These are phyloP conservation scores for Kluyveromyces dobzhanskii DNA, from an alignment of 805 yeast species.

Conservation along the genomic window DNA sequence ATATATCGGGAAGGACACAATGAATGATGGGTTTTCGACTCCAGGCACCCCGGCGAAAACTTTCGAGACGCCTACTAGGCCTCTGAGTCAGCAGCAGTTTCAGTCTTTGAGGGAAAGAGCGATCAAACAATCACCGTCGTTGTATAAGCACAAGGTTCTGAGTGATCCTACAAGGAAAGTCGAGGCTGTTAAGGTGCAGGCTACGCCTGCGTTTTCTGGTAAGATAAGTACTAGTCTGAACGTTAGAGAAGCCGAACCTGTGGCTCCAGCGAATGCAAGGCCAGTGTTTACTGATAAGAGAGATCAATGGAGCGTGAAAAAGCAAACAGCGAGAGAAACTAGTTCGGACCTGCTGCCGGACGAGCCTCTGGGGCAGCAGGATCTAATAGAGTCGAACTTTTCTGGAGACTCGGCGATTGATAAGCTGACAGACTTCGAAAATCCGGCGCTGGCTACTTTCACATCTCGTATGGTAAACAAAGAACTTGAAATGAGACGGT, in stretches of 20 bases:
- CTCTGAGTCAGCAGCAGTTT: constrained; percentile 17
- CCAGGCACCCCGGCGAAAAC: constrained; percentile 7
- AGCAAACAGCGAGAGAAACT: neutral
- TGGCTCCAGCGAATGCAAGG: neutral
- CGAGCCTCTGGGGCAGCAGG: neutral
- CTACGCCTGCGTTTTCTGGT: neutral
- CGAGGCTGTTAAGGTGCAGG: neutral
- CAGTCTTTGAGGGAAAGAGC: constrained; percentile 15
- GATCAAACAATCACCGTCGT: constrained; percentile 22
- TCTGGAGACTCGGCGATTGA: neutral
- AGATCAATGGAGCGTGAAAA: neutral
- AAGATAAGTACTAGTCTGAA: neutral
- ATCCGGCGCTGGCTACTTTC: constrained; percentile 22
- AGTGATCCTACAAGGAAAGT: constrained; percentile 4
- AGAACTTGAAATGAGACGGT: constrained; percentile 31
- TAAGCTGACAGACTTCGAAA: constrained; percentile 23
- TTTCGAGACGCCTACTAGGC: constrained; percentile 16
- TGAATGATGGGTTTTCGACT: neutral
- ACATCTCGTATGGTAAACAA: constrained; percentile 33
- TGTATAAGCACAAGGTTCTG: constrained; percentile 19
- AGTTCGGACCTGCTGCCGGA: constrained; percentile 4
- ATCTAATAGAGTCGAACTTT: neutral
- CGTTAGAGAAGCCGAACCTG: neutral
- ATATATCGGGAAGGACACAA: neutral
- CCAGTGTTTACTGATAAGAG: neutral